Conservation (phyloP, 176 grass and related monocot genomes). For the Triticum timopheevii region DNA sequence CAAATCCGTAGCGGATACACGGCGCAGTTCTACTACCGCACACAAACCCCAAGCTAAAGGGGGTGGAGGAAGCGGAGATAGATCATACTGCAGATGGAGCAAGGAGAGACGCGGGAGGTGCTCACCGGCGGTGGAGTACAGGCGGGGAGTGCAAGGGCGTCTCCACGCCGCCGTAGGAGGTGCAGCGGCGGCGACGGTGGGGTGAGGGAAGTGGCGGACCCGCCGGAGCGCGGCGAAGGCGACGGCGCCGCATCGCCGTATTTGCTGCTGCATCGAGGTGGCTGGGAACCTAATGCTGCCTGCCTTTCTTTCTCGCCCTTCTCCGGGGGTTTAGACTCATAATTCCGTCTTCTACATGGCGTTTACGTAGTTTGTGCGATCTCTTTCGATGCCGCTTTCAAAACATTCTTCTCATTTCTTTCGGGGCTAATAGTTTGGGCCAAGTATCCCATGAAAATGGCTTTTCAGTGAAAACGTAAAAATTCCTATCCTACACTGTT, state of each 20-base stretch:
- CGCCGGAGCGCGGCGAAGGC: slow-evolving; percentile 27
- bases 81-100: background rate
- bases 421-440: too few relatives aligned
- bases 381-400: background rate
- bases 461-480: too few relatives aligned
- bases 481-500: too few relatives aligned
- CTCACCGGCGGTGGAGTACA: slow-evolving; percentile 39
- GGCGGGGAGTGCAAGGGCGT: background rate
- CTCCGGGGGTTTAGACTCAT: background rate
- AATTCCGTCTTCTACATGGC: background rate
- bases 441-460: too few relatives aligned
- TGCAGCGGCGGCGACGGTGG: background rate
- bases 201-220: background rate
- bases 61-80: background rate
- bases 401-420: too few relatives aligned
- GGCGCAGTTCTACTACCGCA: background rate
- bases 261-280: slow-evolving; percentile 37
- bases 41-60: background rate
- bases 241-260: slow-evolving; percentile 38
- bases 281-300: slow-evolving; percentile 1
- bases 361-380: rapidly evolving
- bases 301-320: background rate
- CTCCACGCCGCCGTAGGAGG: background rate
- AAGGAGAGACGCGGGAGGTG: slow-evolving; percentile 2
- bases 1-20: background rate